Evolutionary conservation across 176 grass and related monocot species (phyloP).

Genomic region (Musa troglodytarum): DNA sequence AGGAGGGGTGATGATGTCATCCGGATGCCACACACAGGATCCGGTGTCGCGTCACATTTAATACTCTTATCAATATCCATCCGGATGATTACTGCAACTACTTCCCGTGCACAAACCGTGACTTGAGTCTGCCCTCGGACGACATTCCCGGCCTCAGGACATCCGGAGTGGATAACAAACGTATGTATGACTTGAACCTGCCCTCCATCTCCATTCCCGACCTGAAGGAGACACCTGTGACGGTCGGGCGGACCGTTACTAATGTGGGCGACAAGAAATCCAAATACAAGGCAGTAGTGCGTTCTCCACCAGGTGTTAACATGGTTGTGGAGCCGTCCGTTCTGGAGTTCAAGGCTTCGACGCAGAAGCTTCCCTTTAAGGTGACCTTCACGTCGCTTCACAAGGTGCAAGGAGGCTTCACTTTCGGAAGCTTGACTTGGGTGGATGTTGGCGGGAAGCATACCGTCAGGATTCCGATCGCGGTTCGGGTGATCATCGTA

Average conservation of each 20-base stretch:
- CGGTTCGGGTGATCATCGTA: not conserved
- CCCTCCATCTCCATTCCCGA: too few species aligned
- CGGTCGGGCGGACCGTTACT: constrained; percentile 35
- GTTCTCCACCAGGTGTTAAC: constrained; percentile 31
- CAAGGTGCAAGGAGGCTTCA: constrained; percentile 28
- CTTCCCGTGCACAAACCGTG: constrained; percentile 29
- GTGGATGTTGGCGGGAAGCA: constrained; percentile 18
- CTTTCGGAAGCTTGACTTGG: constrained; percentile 50
- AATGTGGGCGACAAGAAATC: constrained; percentile 31
- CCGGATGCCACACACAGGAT: too few species aligned
- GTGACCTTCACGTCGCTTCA: constrained; percentile 21
- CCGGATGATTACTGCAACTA: constrained; percentile 45
- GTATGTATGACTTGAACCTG: too few species aligned
- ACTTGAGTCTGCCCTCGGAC: not conserved
- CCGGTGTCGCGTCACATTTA: too few species aligned
- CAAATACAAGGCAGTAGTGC: constrained; percentile 25
- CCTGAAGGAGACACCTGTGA: constrained; percentile 11
- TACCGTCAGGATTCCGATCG: constrained; percentile 33
- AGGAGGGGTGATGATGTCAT: too few species aligned
- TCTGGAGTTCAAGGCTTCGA: constrained; percentile 22
- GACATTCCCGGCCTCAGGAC: too few species aligned
- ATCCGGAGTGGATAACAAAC: too few species aligned
- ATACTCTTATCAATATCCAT: too few species aligned
- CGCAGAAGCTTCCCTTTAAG: constrained; percentile 22
- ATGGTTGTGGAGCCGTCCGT: constrained; percentile 42